Evolutionary conservation across 2,329 filamentous ascomycete species (phyloP).

Genomic region (Cryphonectria carpinicola): DNA sequence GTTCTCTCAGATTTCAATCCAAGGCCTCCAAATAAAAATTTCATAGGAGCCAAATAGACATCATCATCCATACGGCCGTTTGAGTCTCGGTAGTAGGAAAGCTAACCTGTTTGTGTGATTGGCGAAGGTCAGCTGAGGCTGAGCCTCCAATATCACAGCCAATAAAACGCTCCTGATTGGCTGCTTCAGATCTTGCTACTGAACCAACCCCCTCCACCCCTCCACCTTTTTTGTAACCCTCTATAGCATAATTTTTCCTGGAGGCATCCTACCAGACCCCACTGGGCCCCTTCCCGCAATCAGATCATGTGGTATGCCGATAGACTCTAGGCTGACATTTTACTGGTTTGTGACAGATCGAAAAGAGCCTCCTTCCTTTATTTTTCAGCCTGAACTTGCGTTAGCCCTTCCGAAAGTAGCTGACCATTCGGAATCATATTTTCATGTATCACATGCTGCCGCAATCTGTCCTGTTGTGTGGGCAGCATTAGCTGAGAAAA

Average conservation of each 20-base stretch:
- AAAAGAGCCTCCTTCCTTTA: neutral
- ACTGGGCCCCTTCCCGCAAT: neutral
- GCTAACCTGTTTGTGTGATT: neutral
- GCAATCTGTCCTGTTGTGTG: neutral
- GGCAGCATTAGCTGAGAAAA: neutral
- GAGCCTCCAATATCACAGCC: neutral
- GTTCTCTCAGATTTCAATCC: neutral
- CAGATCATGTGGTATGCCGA: neutral
- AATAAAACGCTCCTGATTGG: neutral
- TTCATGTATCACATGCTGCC: neutral
- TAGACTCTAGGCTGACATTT: neutral
- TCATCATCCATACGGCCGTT: neutral
- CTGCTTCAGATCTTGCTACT: neutral
- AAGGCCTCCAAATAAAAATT: neutral
- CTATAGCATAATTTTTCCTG: neutral
- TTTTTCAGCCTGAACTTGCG: neutral
- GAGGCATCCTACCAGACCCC: neutral
- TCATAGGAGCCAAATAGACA: neutral
- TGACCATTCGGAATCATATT: neutral
- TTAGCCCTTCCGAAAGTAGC: neutral
- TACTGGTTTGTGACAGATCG: neutral
- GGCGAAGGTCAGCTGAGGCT: neutral
- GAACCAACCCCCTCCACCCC: neutral
- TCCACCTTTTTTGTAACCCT: neutral
- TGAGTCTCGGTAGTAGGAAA: neutral